Conservation (phyloP, 2,329 filamentous ascomycete species). For the Paecilomyces variotii region DNA sequence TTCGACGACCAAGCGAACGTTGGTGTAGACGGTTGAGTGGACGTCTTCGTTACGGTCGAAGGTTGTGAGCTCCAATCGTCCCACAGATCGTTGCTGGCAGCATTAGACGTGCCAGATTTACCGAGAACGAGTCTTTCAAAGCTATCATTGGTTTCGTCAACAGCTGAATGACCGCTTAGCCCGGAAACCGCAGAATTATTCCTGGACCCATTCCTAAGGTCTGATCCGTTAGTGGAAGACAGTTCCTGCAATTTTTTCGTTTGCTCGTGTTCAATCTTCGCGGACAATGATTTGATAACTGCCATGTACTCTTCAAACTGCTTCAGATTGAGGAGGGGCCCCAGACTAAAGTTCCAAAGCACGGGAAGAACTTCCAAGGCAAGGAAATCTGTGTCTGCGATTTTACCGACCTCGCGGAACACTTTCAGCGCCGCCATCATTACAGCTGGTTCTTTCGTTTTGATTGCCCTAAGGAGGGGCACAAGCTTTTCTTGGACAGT, state of each 20-base stretch:
- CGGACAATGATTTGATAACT: conserved; percentile 72
- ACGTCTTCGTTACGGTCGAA: conserved; percentile 17
- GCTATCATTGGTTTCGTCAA: conserved; percentile 56
- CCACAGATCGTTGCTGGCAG: conserved; percentile 25
- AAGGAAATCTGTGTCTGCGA: conserved; percentile 82
- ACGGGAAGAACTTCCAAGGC: conserved; percentile 85
- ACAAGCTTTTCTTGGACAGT: conserved; percentile 98
- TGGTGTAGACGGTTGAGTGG: conserved; percentile 21
- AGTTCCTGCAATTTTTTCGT: conserved; percentile 81
- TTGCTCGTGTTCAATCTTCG: conserved; percentile 80
- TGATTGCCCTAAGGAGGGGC: conserved; percentile 82
- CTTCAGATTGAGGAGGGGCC: conserved; percentile 75
- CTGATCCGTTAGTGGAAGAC: conserved; percentile 49
- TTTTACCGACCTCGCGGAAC: conserved; percentile 70
- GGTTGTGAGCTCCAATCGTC: conserved; percentile 22
- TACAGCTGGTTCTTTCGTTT: conserved; percentile 94
- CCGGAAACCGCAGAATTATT: conserved; percentile 18
- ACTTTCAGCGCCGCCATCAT: conserved; percentile 90
- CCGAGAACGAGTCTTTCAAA: conserved; percentile 90
- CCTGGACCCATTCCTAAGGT: conserved; percentile 22
- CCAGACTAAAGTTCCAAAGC: conserved; percentile 85
- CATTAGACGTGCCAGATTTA: conserved; percentile 37
- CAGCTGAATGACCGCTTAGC: conserved; percentile 36
- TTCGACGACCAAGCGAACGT: conserved; percentile 39
- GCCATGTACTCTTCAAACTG: conserved; percentile 89